Evolutionary conservation across 768 basidiomycete species (phyloP).

Genomic region (Epithele typhae): DNA sequence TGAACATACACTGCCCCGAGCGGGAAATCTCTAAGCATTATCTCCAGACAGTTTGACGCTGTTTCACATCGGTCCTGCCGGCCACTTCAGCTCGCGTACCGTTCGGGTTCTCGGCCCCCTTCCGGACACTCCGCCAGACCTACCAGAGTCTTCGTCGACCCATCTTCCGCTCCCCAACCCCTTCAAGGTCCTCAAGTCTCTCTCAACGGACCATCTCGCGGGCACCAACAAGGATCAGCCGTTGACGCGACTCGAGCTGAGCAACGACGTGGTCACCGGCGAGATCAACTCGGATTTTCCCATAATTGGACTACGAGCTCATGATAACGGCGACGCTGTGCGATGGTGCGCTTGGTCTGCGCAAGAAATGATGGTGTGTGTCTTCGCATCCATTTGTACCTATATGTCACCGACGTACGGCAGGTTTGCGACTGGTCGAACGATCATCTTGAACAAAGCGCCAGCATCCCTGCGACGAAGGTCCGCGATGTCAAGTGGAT

Average conservation of each 20-base stretch:
- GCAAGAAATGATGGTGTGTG: constrained; percentile 17
- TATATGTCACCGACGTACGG: no score
- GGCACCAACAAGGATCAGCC: constrained; percentile 19
- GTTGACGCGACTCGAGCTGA: constrained; percentile 28
- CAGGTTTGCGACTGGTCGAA: constrained; percentile 1
- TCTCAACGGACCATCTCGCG: constrained; percentile 44
- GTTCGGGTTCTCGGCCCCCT: constrained; percentile 27
- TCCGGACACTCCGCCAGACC: constrained; percentile 21
- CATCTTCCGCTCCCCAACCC: constrained; percentile 54
- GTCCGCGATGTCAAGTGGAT: constrained; percentile 16
- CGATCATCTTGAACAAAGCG: not conserved
- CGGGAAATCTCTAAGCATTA: no score
- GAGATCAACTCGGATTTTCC: constrained; percentile 25
- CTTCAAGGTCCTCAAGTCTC: constrained; percentile 51
- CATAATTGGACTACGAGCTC: constrained; percentile 22
- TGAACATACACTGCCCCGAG: no score
- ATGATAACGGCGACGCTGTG: constrained; percentile 36
- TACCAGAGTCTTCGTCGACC: constrained; percentile 27
- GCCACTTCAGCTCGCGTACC: constrained; percentile 41
- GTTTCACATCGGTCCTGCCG: constrained; percentile 38
- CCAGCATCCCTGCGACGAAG: not conserved
- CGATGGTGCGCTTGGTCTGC: constrained; percentile 17
- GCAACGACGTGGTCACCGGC: constrained; percentile 32
- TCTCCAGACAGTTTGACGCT: constrained; percentile 35
- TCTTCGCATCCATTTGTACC: not conserved